Evolutionary conservation across 192 early-diverging fungal genomes (phyloP), one percentile per base, ranked within the genome.

Genomic region (Umbelopsis sp.): DNA sequence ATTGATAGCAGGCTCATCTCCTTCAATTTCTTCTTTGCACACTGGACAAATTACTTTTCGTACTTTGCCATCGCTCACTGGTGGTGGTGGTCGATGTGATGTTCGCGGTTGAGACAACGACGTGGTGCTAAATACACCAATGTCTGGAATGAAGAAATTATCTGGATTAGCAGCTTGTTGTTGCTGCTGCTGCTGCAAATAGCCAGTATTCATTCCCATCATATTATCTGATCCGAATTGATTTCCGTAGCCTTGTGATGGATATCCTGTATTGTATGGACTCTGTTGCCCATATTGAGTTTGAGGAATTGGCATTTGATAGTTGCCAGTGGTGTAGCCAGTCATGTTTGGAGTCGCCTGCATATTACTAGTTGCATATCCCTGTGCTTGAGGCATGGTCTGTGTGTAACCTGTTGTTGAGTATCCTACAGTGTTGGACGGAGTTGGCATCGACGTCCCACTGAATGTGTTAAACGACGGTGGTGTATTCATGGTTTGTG

Each of bases 1-100:
- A 45, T 77, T 77, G 45, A 77, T 65, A 29, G 75, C 75, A 14
- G 66, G 50, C 59, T 71, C 75, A 45, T 77, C 75, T 4, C 75
- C 75, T 32, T 77, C 75, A 4, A 77, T 45, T 8, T 32, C 69
- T n/a, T 72, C 56, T 4, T 53, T 50, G 45, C 75, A 77, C 14
- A 77, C 67, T 16, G 75, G 75, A 51, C 75, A 77, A 5, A 62
- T 66, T 1, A 77, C 65, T 22, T 66, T 68, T 12, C 70, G 69
- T 14, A 77, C 75, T 36, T 71, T 47, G 16, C 52, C 43, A 62
- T 62, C 56, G 3, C 31, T 20, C 14, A 11, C 1, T n/a, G 26
- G 56, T n/a, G 26, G 56, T 14, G 31, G 56, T 14, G 31, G 29
- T 34, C 29, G 56, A 20, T 32, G 56, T 34, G 29, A 26, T n/a